phyloP scores from a whole-genome alignment of 2,329 filamentous ascomycete genomes.

The Septoria petroselini region DNA sequence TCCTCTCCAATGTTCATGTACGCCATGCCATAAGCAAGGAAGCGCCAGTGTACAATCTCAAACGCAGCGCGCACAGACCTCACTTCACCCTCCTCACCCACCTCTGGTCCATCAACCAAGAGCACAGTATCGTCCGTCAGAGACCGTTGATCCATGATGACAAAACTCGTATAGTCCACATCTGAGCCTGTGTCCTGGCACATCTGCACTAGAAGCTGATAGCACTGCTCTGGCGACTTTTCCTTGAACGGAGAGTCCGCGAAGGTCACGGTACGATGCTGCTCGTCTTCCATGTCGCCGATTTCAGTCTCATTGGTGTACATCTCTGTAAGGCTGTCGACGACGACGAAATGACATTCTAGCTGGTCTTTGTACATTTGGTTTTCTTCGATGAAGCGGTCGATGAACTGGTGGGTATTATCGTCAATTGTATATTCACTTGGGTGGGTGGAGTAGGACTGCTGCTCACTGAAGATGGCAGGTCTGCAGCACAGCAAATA shows the following conservation, averaged over 20 bases:
- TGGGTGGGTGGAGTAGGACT: not conserved
- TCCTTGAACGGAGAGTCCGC: not conserved
- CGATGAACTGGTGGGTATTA: too few species aligned
- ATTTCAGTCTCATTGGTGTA: not conserved
- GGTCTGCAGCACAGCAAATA: slow-evolving; percentile 5
- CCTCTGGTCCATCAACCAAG: not conserved
- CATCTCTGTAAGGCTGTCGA: not conserved
- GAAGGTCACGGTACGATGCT: not conserved
- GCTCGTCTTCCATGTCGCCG: slow-evolving; percentile 2
- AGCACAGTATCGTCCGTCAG: not conserved
- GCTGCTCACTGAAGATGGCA: not conserved
- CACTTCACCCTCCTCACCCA: slow-evolving; percentile 2
- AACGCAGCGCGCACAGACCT: not conserved
- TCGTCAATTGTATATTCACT: too few species aligned
- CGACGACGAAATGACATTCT: not conserved
- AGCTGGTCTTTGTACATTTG: not conserved
- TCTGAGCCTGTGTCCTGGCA: not conserved
- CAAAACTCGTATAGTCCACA: not conserved
- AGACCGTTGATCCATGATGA: slow-evolving; percentile 2
- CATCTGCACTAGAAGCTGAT: not conserved
- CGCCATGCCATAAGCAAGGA: slow-evolving; percentile 1
- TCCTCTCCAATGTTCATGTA: not conserved
- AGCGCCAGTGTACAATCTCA: slow-evolving; percentile 1
- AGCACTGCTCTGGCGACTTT: not conserved
- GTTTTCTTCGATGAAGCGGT: not conserved